Evolutionary conservation across 1,284 basidiomycete genomes (phyloP).

Genomic region (Cryptococcus sp.): DNA sequence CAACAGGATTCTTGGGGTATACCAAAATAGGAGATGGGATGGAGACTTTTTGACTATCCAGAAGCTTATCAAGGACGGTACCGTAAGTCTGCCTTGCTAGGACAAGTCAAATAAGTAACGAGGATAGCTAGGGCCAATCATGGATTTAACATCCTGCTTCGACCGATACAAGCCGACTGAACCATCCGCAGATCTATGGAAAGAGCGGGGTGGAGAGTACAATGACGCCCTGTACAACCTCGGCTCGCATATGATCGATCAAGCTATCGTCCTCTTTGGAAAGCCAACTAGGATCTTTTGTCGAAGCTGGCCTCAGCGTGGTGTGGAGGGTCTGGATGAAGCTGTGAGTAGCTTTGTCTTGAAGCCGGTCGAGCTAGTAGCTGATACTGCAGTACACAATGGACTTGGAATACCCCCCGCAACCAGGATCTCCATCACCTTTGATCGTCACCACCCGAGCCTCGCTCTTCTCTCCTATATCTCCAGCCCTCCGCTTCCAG

Average conservation of each 20-base stretch:
- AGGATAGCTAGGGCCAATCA: constrained; percentile 29
- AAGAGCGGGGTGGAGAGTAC: constrained; percentile 46
- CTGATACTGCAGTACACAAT: constrained; percentile 52
- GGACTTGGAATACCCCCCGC: constrained; percentile 62
- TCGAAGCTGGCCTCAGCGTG: constrained; percentile 30
- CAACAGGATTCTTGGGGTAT: constrained; percentile 62
- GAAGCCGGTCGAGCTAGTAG: constrained; percentile 1
- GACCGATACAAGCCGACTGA: constrained; percentile 64
- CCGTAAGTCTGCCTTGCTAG: constrained; percentile 52
- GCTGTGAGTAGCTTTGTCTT: constrained; percentile 20
- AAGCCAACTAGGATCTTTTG: constrained; percentile 59
- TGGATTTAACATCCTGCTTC: constrained; percentile 52
- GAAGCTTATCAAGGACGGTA: constrained; percentile 55
- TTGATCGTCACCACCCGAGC: constrained; percentile 66
- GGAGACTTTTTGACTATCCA: constrained; percentile 70
- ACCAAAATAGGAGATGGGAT: constrained; percentile 61
- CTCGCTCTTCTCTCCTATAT: constrained; percentile 62
- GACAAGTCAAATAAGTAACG: background rate
- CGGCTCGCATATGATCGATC: constrained; percentile 62
- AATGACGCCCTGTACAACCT: constrained; percentile 51
- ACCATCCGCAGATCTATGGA: constrained; percentile 58
- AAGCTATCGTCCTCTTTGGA: constrained; percentile 71
- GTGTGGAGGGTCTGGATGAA: constrained; percentile 40
- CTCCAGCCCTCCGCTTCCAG: constrained; percentile 62
- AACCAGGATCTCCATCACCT: constrained; percentile 50